phyloP scores from a whole-genome alignment of 2,329 filamentous ascomycete species.

The Mariannaea elegans region DNA sequence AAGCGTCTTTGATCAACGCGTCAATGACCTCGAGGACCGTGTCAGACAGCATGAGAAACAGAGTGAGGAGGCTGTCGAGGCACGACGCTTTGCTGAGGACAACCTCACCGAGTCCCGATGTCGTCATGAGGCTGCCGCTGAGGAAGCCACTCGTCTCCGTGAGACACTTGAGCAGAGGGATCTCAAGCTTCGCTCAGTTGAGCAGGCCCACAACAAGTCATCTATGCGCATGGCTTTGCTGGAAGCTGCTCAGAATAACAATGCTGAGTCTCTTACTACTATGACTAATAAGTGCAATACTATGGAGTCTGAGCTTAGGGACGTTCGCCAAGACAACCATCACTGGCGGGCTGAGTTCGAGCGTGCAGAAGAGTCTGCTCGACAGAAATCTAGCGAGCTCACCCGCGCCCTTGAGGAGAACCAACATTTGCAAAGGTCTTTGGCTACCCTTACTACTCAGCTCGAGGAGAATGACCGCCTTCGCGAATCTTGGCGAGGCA shows the following conservation, averaged over 20 bases:
- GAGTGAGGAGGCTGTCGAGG: slow-evolving; percentile 70
- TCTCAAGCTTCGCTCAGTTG: slow-evolving; percentile 68
- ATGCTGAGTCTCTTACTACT: slow-evolving; percentile 63
- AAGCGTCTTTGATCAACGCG: slow-evolving; percentile 66
- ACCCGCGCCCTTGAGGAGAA: slow-evolving; percentile 65
- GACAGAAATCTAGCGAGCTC: slow-evolving; percentile 60
- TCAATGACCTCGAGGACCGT: slow-evolving; percentile 75
- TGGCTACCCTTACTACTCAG: slow-evolving; percentile 78
- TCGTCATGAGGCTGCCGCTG: slow-evolving; percentile 73
- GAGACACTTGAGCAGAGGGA: slow-evolving; percentile 75
- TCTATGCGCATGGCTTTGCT: slow-evolving; percentile 72
- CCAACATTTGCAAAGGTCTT: slow-evolving; percentile 76
- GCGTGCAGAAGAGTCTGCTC: slow-evolving; percentile 61
- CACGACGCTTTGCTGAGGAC: slow-evolving; percentile 75
- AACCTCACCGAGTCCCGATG: slow-evolving; percentile 76
- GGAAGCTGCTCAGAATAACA: slow-evolving; percentile 70
- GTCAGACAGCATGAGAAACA: slow-evolving; percentile 70
- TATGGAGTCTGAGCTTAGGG: slow-evolving; percentile 64
- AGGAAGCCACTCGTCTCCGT: slow-evolving; percentile 75
- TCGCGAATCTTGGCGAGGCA: slow-evolving; percentile 83
- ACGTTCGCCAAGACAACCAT: slow-evolving; percentile 64
- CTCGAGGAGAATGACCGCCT: slow-evolving; percentile 87
- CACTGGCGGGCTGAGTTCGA: slow-evolving; percentile 71
- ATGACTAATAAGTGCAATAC: slow-evolving; percentile 63
- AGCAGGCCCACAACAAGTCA: slow-evolving; percentile 63